Conservation (phyloP, 2,329 filamentous ascomycete genomes). For the Fusarium euwallaceae region DNA sequence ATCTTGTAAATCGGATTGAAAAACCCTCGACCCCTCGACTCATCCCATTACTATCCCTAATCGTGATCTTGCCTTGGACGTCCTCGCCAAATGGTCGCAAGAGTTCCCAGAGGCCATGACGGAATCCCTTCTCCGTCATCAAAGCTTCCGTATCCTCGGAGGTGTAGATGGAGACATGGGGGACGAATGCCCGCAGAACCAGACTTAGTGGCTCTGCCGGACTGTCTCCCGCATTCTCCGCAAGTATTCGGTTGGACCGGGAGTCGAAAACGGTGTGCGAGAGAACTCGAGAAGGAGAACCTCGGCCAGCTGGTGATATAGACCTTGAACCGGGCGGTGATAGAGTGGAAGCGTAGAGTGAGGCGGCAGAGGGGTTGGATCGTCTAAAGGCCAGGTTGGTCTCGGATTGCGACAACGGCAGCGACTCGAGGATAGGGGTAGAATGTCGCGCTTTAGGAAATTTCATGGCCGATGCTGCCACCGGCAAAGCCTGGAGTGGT, state of each 20-base stretch:
- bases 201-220: slow-evolving; percentile 72
- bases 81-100: slow-evolving; percentile 92
- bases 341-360: slow-evolving; percentile 74
- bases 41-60: slow-evolving; percentile 89
- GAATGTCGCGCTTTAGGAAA: slow-evolving; percentile 73
- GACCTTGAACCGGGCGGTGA: slow-evolving; percentile 77
- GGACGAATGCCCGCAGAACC: slow-evolving; percentile 87
- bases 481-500: slow-evolving; percentile 77
- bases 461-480: slow-evolving; percentile 71
- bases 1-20: slow-evolving; percentile 84
- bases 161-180: slow-evolving; percentile 88
- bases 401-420: slow-evolving; percentile 65
- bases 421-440: slow-evolving; percentile 62
- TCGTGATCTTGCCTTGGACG: slow-evolving; percentile 87
- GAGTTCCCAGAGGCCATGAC: slow-evolving; percentile 84
- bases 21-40: slow-evolving; percentile 91
- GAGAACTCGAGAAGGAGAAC: slow-evolving; percentile 68
- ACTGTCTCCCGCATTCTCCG: slow-evolving; percentile 59
- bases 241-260: slow-evolving; percentile 58
- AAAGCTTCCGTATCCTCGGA: slow-evolving; percentile 88
- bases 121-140: slow-evolving; percentile 85
- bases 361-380: slow-evolving; percentile 70
- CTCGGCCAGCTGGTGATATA: slow-evolving; percentile 73
- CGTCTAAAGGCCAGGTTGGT: slow-evolving; percentile 66
- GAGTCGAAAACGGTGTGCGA: slow-evolving; percentile 71